Evolutionary conservation across 164 flowering plant genomes (phyloP).

Genomic region (Umbilicus rupestris): DNA sequence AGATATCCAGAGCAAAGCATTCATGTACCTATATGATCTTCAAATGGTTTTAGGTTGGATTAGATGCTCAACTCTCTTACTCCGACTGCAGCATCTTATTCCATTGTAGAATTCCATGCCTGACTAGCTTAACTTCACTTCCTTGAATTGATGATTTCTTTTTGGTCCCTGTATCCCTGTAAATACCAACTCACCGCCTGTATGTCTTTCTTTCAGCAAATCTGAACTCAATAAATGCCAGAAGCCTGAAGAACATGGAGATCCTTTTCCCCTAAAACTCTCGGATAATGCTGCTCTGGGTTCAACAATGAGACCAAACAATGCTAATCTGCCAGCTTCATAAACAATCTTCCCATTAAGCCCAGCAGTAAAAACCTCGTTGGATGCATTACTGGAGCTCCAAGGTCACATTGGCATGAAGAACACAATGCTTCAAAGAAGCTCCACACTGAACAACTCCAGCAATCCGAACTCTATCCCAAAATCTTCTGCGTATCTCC

Average conservation of each 20-base stretch:
- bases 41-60: neutral
- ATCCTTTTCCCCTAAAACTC: neutral
- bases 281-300: conserved; percentile 1
- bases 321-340: neutral
- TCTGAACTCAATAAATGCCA: neutral
- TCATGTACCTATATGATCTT: neutral
- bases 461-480: neutral
- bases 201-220: neutral
- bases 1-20: neutral
- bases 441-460: neutral
- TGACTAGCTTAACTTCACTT: too few relatives aligned
- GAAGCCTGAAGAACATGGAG: neutral
- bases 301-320: neutral
- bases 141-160: too few relatives aligned
- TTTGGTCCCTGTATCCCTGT: neutral
- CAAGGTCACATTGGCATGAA: conserved; percentile 2
- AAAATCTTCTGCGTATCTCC: neutral
- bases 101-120: too few relatives aligned
- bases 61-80: neutral
- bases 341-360: neutral
- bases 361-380: neutral
- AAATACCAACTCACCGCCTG: neutral
- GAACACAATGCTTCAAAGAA: neutral
- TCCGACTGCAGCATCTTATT: neutral
- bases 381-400: neutral